phyloP scores from a whole-genome alignment of 352 stramenopile species.

The Pythium myriotylum region DNA sequence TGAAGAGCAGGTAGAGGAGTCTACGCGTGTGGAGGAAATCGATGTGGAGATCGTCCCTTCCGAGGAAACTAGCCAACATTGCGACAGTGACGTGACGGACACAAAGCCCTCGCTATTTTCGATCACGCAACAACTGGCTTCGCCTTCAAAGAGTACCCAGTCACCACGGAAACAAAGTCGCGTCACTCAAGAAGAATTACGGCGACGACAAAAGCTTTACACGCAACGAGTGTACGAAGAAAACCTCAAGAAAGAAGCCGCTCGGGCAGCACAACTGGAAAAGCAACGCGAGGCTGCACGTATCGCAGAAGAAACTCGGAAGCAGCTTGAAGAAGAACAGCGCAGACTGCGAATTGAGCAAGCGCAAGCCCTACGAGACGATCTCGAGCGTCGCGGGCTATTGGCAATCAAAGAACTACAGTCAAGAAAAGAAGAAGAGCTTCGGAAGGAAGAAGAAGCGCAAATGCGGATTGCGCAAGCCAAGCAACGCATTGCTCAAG shows the following conservation, averaged over 20 bases:
- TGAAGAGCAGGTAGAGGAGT: not conserved
- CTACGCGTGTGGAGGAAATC: not conserved
- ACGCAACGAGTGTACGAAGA: conserved; percentile 42
- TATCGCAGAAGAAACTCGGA: conserved; percentile 27
- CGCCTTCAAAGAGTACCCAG: not conserved
- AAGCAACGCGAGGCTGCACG: conserved; percentile 34
- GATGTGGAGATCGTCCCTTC: not conserved
- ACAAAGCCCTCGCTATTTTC: conserved; percentile 8
- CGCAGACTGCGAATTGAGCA: conserved; percentile 31
- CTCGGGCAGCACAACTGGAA: conserved; percentile 24
- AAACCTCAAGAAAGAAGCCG: conserved; percentile 40
- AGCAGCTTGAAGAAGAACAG: conserved; percentile 35
- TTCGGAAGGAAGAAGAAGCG: conserved; percentile 40
- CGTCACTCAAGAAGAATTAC: conserved; percentile 32
- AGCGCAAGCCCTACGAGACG: conserved; percentile 35
- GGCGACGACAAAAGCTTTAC: conserved; percentile 43
- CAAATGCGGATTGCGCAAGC: conserved; percentile 32
- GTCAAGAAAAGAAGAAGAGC: conserved; percentile 48
- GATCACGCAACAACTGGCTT: conserved; percentile 12
- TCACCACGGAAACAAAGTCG: not conserved
- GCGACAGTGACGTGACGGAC: not conserved
- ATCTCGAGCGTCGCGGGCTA: conserved; percentile 41
- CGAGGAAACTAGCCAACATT: not conserved
- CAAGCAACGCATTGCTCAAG: conserved; percentile 35
- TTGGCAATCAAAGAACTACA: conserved; percentile 47